Evolutionary conservation across 371 early-diverging fungal species (phyloP), one percentile per base, ranked within the genome.

Genomic region (Mucor lusitanicus): DNA sequence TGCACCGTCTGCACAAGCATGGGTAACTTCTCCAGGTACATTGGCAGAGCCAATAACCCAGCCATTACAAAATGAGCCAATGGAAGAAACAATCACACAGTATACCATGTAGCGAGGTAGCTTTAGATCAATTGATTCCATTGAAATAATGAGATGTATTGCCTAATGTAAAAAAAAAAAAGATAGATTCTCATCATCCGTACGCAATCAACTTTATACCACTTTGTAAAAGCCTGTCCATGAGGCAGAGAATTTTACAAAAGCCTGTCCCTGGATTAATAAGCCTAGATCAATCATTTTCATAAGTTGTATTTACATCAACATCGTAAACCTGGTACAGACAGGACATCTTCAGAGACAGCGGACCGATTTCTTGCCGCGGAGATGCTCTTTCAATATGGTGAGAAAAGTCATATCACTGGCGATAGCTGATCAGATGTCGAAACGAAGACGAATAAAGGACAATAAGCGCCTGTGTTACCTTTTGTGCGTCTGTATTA

Each of bases 31-130:
- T n/a, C n/a, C n/a, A n/a, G n/a, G 80, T 37, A 84, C 74, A 60
- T 81, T 84, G 25, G 84, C 72, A 27, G 79, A 75, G 35, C 82
- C 82, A 53, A 81, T 81, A 8, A 76, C 75, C 64, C 78, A 84
- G 25, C 82, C 79, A 50, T 76, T 78, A 3, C 71, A 71, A 54
- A 81, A 67, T 3, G 84, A 75, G 27, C 74, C 79, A 32, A 84
- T 56, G 21, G 70, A 71, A 8, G 79, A 69, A 7, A 81, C 61
- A 3, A 78, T 4, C 35, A 70, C 78, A 61, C 77, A 78, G 44
- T 74, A 79, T 7, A 81, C 37, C 80, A 84, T 81, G 55, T 75
- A 76, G 15, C 54, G 62, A 2, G 82, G 82, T 28, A 75, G 65
- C 30, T 68, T 67, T 12, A 77, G 30, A 40, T 80, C 71, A 48